These are phyloP conservation scores for Solanum habrochaites DNA, from an alignment of 257 asterid genomes.

Conservation along the genomic window DNA sequence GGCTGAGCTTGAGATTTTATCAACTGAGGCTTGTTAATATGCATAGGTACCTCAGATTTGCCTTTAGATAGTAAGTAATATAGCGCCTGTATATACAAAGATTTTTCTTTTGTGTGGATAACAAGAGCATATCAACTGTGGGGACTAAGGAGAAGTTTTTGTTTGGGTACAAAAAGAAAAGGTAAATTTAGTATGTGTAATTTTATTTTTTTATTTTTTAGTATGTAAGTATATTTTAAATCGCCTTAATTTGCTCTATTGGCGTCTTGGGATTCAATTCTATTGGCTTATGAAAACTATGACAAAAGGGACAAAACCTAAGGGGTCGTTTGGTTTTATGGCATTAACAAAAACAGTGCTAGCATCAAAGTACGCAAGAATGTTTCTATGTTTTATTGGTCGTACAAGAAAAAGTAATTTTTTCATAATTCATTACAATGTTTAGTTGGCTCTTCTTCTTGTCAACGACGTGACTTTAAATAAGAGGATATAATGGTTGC, in stretches of 20 bases:
- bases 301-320: neutral
- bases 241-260: neutral
- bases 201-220: too few species aligned
- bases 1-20: constrained; percentile 81
- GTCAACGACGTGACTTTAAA: neutral
- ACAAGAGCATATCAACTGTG: neutral
- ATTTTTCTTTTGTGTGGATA: neutral
- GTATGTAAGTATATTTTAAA: neutral
- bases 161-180: neutral
- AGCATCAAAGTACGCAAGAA: too few species aligned
- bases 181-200: neutral
- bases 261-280: neutral
- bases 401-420: neutral
- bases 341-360: neutral
- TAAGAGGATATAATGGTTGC: neutral
- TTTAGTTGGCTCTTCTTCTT: neutral
- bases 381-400: too few species aligned
- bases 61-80: neutral
- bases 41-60: neutral
- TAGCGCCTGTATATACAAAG: constrained; percentile 2
- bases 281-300: neutral
- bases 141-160: neutral
- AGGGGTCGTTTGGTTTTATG: neutral
- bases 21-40: constrained; percentile 16
- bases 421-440: neutral